These are phyloP conservation scores for Magnolia kwangsiensis DNA, from an alignment of 164 flowering plant species.

Conservation along the genomic window DNA sequence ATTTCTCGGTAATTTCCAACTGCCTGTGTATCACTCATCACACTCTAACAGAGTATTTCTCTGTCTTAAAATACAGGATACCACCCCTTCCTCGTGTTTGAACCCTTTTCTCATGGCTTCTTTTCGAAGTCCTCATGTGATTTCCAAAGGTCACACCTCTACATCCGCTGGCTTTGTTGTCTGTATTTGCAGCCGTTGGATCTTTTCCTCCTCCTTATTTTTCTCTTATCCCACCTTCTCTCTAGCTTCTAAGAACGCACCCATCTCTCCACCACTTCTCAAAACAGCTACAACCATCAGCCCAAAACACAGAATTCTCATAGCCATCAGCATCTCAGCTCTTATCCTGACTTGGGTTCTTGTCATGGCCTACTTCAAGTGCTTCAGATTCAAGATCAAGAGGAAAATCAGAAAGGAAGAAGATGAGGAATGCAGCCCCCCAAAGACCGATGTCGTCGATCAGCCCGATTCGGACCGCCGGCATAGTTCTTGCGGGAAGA, in stretches of 20 bases:
- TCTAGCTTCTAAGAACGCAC: conserved; percentile 2
- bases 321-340: conserved; percentile 1
- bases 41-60: too few relatives aligned
- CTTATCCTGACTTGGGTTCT: neutral
- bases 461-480: neutral
- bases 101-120: too few relatives aligned
- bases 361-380: conserved; percentile 24
- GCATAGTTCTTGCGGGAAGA: neutral
- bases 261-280: neutral
- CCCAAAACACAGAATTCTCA: neutral
- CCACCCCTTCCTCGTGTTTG: too few relatives aligned
- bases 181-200: too few relatives aligned
- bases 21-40: too few relatives aligned
- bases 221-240: conserved; percentile 4
- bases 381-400: conserved; percentile 15
- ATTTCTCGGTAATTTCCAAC: too few relatives aligned
- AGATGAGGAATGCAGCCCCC: conserved; percentile 3
- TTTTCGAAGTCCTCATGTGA: too few relatives aligned
- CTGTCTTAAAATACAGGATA: too few relatives aligned
- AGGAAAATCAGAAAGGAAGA: conserved; percentile 15
- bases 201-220: neutral
- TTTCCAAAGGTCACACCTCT: too few relatives aligned
- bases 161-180: too few relatives aligned
- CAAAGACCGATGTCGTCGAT: conserved; percentile 8
- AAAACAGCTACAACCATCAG: neutral